These are phyloP conservation scores for Starmerella floris DNA, from an alignment of 805 yeast genomes.

Conservation along the genomic window DNA sequence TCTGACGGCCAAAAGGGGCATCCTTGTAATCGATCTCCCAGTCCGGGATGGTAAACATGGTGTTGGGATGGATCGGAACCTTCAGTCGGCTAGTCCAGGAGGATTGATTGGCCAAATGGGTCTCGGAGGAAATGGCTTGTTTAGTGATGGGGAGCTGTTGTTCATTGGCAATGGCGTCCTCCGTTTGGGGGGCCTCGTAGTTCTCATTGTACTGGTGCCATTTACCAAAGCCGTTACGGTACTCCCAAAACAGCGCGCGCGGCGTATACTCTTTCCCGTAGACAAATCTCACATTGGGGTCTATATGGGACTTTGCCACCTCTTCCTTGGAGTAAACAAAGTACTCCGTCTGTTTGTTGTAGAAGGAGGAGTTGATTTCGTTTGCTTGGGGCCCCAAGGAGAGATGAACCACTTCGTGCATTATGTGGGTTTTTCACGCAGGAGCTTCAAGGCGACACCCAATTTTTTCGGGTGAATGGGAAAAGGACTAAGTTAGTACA, in stretches of 20 bases:
- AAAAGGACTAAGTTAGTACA: too few species aligned
- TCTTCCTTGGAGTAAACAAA: slow-evolving; percentile 37
- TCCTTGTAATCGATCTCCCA: slow-evolving; percentile 39
- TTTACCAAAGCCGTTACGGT: slow-evolving; percentile 59
- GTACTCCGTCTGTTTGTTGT: slow-evolving; percentile 62
- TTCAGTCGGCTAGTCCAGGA: slow-evolving; percentile 72
- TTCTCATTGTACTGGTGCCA: slow-evolving; percentile 5
- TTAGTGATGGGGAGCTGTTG: slow-evolving; percentile 23
- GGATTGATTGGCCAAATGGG: neutral
- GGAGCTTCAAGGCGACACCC: too few species aligned
- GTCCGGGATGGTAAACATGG: slow-evolving; percentile 39
- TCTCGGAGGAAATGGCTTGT: neutral
- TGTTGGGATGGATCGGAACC: slow-evolving; percentile 50
- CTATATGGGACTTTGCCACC: slow-evolving; percentile 25
- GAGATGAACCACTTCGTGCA: slow-evolving; percentile 64
- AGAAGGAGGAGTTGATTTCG: slow-evolving; percentile 66
- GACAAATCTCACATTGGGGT: slow-evolving; percentile 37
- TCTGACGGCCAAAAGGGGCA: slow-evolving; percentile 26
- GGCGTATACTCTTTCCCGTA: slow-evolving; percentile 58
- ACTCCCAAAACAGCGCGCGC: slow-evolving; percentile 69
- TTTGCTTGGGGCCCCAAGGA: slow-evolving; percentile 63
- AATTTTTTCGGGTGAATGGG: too few species aligned
- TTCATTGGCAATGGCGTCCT: neutral
- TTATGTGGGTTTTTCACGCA: slow-evolving; percentile 26
- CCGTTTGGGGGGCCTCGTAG: slow-evolving; percentile 5